Base-by-base conservation (phyloP, 352 stramenopile genomes). In the Globisporangium parvum region DNA sequence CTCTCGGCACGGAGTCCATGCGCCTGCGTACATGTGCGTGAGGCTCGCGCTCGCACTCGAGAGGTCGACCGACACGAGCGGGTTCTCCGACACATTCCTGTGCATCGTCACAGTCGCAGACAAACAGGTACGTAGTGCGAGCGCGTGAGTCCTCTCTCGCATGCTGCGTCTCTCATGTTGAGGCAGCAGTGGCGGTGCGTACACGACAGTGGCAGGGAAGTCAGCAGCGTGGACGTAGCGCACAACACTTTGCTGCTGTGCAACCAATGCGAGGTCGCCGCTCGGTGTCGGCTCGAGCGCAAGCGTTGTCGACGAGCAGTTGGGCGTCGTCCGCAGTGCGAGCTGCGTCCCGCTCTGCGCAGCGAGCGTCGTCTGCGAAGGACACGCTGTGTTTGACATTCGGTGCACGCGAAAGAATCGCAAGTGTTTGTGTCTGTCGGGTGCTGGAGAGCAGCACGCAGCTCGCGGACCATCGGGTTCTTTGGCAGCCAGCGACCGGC, bases 51-150 rank as follows among this genome's bases (percentile, higher is more conserved):
- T 24, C 28, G 54, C 45, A 21, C 23, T 53, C 17, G 54, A 39
- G 18, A 60, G 46, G 26, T 52, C 35, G 14, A 46, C 46, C 11
- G 54, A 42, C 46, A 47, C n/a, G 21, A 65, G 46, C 4, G 45
- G 44, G 39, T 65, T 65, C 8, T 31, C 35, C 12, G 58, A 42
- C 39, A 60, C 18, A 20, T 65, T 60, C 20, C 58, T 65, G 39
- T 23, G 10, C 18, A 33, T 53, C 10, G 31, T 6, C 31, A 37
- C 31, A 37, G 31, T 1, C 31, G 11, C 31, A 37, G 9, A 2
- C 3, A 37, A 6, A 37, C 31, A 37, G 9, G 31, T 33, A 33
- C 3, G 40, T 18, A 46, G 14, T n/a, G 33, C 41, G 1, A 37
- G 31, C 31, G 3, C 11, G 9, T 37, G 31, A 37, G 31, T 37